Base-by-base conservation (phyloP, 2,329 filamentous ascomycete genomes). In the Colletotrichum limetticola region DNA sequence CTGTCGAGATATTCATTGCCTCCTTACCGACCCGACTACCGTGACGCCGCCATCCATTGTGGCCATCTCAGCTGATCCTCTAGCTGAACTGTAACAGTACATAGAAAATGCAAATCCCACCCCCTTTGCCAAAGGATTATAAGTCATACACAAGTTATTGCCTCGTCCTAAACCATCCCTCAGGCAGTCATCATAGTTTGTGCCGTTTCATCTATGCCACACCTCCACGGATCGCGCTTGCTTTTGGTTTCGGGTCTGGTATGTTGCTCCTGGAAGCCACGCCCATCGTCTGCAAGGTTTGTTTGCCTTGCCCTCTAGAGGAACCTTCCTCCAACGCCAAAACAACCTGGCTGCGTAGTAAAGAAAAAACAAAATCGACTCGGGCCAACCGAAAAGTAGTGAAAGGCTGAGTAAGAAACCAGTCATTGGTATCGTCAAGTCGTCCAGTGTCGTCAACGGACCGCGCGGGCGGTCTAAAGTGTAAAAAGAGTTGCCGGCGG, bases 391-490 rank as follows among this genome's bases (percentile, higher is more conserved):
- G 37, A 61, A 71, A 72, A 35, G 68, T 71, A 66, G 71, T 62
- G 32, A 67, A 67, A 69, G 64, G 59, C 56, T 49, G 42, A 57
- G 63, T 52, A 52, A 60, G 53, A 74, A 74, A 71, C 62, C 55
- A 68, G 58, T 75, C 74, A 64, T 75, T 75, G 71, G 68, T 75
- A 71, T 75, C 74, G 67, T 75, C 55, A 75, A 70, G 66, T 75
- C 74, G 67, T 75, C 66, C 67, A 71, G 55, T 65, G 63, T 75
- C 71, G 55, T 74, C 42, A 74, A 66, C 60, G 62, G 61, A 67
- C 68, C 71, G 55, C 63, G 66, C n/a, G 14, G 12, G 35, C 58
- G 62, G 68, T 58, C 68, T 60, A 66, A 63, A 74, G 68, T 67
- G 32, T 42, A 62, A n/a, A 67, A 49, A 72, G 57, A 19, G 49